Base-by-base conservation (phyloP, 257 asterid genomes). In the Lithospermum erythrorhizon region DNA sequence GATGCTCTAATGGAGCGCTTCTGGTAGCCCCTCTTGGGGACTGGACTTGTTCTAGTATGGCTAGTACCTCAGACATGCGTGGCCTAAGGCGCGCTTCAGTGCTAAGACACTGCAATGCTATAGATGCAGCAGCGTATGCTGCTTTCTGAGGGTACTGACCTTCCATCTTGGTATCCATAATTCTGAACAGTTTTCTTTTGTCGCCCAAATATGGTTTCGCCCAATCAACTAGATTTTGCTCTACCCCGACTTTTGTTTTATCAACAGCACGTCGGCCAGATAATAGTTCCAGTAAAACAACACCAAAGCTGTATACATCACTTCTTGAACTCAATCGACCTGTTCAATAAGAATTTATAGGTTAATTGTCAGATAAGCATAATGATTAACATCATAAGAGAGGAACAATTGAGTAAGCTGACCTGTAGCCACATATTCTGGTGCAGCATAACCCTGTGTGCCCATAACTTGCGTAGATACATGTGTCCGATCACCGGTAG, bases 361-460 rank as follows among this genome's bases (percentile, higher is more conserved):
- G 16, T 22, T 9, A 19, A 53, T 49, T 21, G 30, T 15, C 15
- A 55, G 18, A 55, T 20, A 21, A 20, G 15, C 49, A 56, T 32
- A 61, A 29, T 62, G 14, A 58, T 21, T 19, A 18, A 19, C 24
- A 51, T 45, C 9, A 24, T 35, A 17, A 41, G 19, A 60, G 19
- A 20, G 25, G 52, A 35, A 16, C 14, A 49, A 48, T 9, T 6
- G 23, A 55, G 25, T 53, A 56, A 19, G 68, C 57, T 53, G 29
- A 90, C 96, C 98, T 76, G 95, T 88, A 65, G 95, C 93, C 0
- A 91, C 95, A 57, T 91, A 91, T 72, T 91, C 98, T 3, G 98
- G 98, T 1, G 98, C 98, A 53, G 95, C 96, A 64, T 91, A 91
- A 49, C 96, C 98, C 1, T 82, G 93, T 5, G 95, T 88, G 16